Percentiles rank a stretch among this genome's conserved stretches.
Conservation (phyloP, 2,329 filamentous ascomycete species). For the Arthrobotrys megalospora region DNA sequence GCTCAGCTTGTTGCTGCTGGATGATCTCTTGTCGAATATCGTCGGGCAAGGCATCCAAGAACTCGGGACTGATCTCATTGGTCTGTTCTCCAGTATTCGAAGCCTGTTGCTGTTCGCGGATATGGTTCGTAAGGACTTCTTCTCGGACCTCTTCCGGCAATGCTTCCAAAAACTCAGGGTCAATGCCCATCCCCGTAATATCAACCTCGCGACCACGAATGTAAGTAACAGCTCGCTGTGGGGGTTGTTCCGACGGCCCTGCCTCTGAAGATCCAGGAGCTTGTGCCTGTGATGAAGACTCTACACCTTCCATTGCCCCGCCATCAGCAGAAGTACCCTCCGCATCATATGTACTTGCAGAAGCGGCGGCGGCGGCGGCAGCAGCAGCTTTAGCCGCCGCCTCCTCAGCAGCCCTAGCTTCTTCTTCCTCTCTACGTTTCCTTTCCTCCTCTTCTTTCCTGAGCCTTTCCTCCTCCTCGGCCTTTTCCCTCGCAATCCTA, state of each 20-base stretch:
- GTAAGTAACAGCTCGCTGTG: conserved; percentile 80
- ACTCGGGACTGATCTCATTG: conserved; percentile 90
- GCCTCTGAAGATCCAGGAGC: conserved; percentile 67
- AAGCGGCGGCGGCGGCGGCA: conserved; percentile 69
- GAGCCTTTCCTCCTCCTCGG: conserved; percentile 79
- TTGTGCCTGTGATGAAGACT: conserved; percentile 69
- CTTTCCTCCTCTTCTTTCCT: conserved; percentile 79
- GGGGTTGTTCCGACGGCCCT: conserved; percentile 70
- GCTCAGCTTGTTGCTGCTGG: conserved; percentile 89
- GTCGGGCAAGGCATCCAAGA: conserved; percentile 89
- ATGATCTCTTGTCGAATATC: conserved; percentile 92
- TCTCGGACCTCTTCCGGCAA: conserved; percentile 96
- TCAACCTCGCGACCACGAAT: conserved; percentile 91
- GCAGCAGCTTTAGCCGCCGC: conserved; percentile 71
- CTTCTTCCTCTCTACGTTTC: conserved; percentile 76
- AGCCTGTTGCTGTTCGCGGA: conserved; percentile 86
- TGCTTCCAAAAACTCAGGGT: conserved; percentile 94
- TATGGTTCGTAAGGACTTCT: conserved; percentile 92
- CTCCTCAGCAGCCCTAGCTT: conserved; percentile 75
- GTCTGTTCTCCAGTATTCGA: conserved; percentile 79
- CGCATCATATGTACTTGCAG: conserved; percentile 62
- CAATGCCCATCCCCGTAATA: conserved; percentile 94
- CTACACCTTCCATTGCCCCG: conserved; percentile 83
- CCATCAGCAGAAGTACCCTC: conserved; percentile 58
- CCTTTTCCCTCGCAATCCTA: conserved; percentile 77